Base-by-base conservation (phyloP, 1,284 basidiomycete genomes). In the Rhodotorula sp. region DNA sequence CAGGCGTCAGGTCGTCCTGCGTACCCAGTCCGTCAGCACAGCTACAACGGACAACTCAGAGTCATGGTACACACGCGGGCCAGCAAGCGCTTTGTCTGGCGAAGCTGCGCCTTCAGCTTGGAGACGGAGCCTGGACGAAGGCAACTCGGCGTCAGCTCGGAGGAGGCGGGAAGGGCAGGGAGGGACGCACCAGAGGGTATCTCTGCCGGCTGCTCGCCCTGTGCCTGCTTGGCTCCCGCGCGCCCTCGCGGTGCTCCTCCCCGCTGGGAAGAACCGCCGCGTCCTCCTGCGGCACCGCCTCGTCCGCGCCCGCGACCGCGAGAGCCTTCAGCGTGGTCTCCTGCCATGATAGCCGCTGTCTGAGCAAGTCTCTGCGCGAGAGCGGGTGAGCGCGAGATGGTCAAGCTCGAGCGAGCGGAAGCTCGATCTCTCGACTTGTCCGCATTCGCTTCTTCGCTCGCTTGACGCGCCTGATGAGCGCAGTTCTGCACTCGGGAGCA, bases 91-190 rank as follows among this genome's bases (percentile, higher is more conserved):
- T 67, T 72, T 25, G 74, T 76, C 57, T 76, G 74, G 5, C 74
- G 55, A 45, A 76, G 50, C 57, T 76, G 74, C 0, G 72, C 70
- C 59, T 76, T 76, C 49, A 76, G 68, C 57, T 76, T 76, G 46
- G 62, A 66, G 54, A 76, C 73, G 42, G 66, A 71, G 1, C 74
- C 74, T 76, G 57, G 13, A 25, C 27, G 48, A 4, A 7, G 19
- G 1, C 16, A 46, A 27, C 8, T 21, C 8, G 8, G 7, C 8
- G 55, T 50, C 46, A 50, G 53, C 19, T 19, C 53, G 42, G 8
- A 16, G 9, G 2, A 5, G 8, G 25, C 34, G 16, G 7, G 9
- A 27, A 21, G 46, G 0, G 25, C 19, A 16, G 21, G n/a, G 19
- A 46, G 41, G 4, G 58, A 48, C 68, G 23, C 14, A 73, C 69